Evolutionary conservation across 208 protist species (phyloP), one percentile per base, ranked within the genome.

Genomic region (Pavlovales sp.): DNA sequence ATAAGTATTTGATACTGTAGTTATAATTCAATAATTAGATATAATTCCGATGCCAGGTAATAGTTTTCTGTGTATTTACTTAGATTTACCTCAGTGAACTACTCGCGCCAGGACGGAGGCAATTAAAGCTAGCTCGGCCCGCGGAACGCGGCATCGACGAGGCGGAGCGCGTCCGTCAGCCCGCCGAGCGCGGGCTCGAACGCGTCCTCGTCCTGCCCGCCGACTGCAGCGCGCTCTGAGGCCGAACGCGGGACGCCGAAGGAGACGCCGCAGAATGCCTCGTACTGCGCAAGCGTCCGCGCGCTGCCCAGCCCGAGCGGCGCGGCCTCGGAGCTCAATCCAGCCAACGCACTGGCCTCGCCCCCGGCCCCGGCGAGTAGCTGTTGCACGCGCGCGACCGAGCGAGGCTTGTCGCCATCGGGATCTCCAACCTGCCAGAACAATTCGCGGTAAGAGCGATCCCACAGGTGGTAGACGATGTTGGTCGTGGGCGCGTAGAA

Each of bases 381-480:
- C 40, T 2, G 4, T 5, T 32, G 81, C 57, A 76, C 81, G 20
- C 47, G 20, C 81, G 36, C 57, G 41, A 75, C 34, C 11, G n/a
- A 26, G 1, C 32, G n/a, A 0, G 30, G n/a, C 34, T 44, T 38
- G 20, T 37, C 22, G 10, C 18, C 81, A 11, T 0, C 26, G 28
- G 10, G 47, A 8, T 38, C 36, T 1, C 11, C 38, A 57, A 77
- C 8, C 38, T 86, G 34, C 81, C 81, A 86, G 47, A 86, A 86
- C 0, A 57, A 77, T n/a, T 36, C 7, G 47, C 81, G 81, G 26
- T 76, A 41, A 2, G 32, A 26, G 1, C 81, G 81, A 4, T 75
- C 81, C 81, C 81, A 86, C 37, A 30, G 20, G 38, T 86, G 81
- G 66, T 37, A 86, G 10, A 86, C 44, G 34, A 86, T 4, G 77